A percentile compares a stretch with the other conserved stretches of the same genome.
Conservation (phyloP, 1,139 yeast species). For the Taphrina populina region DNA sequence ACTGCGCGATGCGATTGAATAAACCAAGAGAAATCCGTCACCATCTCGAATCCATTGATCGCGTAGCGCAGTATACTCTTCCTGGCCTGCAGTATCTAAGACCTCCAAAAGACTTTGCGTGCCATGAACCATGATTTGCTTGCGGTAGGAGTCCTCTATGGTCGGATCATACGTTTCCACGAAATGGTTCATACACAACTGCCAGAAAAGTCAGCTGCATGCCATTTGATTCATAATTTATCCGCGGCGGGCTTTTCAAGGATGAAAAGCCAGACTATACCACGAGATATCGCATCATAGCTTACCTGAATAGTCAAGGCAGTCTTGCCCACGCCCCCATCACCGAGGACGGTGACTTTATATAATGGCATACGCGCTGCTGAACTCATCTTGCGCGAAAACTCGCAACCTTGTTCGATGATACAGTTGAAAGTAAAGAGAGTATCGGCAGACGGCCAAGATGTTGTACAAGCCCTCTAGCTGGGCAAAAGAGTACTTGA, state of each 20-base stretch:
- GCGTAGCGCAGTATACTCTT: slow-evolving; percentile 93
- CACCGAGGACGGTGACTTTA: slow-evolving; percentile 92
- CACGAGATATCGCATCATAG: too few relatives aligned
- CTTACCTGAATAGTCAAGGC: slow-evolving; percentile 28
- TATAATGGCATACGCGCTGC: slow-evolving; percentile 44
- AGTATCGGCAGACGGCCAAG: too few relatives aligned
- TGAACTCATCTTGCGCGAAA: slow-evolving; percentile 22
- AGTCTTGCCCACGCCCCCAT: slow-evolving; percentile 93
- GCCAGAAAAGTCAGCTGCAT: too few relatives aligned
- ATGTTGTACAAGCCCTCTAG: too few relatives aligned
- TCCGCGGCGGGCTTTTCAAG: too few relatives aligned
- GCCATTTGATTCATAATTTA: too few relatives aligned
- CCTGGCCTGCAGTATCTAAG: slow-evolving; percentile 97
- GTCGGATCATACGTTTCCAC: slow-evolving; percentile 84
- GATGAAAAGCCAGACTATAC: too few relatives aligned
- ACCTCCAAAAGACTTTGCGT: slow-evolving; percentile 89
- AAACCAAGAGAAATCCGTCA: slow-evolving; percentile 80
- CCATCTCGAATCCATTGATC: slow-evolving; percentile 76
- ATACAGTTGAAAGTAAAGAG: too few relatives aligned
- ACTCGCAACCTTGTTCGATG: too few relatives aligned
- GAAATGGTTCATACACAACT: slow-evolving; percentile 38
- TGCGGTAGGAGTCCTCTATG: slow-evolving; percentile 92
- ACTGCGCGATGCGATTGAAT: slow-evolving; percentile 82
- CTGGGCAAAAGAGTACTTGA: too few relatives aligned
- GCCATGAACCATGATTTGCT: slow-evolving; percentile 87